phyloP scores from a whole-genome alignment of 306 rosid species.

The Cicer chorassanicum region DNA sequence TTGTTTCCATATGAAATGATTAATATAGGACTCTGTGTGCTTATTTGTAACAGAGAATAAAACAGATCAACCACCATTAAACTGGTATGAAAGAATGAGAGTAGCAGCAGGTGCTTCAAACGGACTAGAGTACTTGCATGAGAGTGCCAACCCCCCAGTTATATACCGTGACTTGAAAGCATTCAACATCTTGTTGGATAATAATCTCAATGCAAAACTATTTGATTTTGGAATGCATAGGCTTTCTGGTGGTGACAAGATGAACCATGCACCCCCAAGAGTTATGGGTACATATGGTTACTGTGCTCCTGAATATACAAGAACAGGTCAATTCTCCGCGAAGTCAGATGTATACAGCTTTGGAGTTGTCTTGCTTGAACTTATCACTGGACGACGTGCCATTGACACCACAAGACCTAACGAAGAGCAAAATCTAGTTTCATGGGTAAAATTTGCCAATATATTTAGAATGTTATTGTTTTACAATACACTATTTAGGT shows the following conservation, averaged over 20 bases:
- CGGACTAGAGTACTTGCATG: conserved; percentile 85
- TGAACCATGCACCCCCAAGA: conserved; percentile 63
- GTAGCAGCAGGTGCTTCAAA: conserved; percentile 69
- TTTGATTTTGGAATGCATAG: conserved; percentile 69
- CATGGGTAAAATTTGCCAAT: conserved; percentile 68
- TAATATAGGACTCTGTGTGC: background rate
- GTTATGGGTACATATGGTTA: conserved; percentile 83
- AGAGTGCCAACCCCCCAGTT: conserved; percentile 69
- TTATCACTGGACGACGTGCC: conserved; percentile 86
- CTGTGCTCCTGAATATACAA: conserved; percentile 82
- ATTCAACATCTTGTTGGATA: conserved; percentile 65
- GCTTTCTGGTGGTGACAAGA: conserved; percentile 57
- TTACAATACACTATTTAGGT: too few species aligned
- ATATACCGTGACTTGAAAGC: conserved; percentile 72
- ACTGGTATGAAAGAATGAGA: conserved; percentile 78
- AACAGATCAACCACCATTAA: conserved; percentile 51
- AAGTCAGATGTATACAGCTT: conserved; percentile 88
- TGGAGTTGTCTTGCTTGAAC: conserved; percentile 83
- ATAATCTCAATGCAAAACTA: conserved; percentile 55
- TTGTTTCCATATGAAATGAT: conserved; percentile 6
- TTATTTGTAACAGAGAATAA: conserved; percentile 47
- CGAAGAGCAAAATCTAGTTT: conserved; percentile 82
- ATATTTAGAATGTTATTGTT: too few species aligned
- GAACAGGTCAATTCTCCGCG: conserved; percentile 59
- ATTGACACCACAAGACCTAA: conserved; percentile 73